A percentile compares a stretch with the other conserved stretches of the same genome.
These are phyloP conservation scores for Exophiala bonariae DNA, from an alignment of 2,329 filamentous ascomycete genomes.

Conservation along the genomic window DNA sequence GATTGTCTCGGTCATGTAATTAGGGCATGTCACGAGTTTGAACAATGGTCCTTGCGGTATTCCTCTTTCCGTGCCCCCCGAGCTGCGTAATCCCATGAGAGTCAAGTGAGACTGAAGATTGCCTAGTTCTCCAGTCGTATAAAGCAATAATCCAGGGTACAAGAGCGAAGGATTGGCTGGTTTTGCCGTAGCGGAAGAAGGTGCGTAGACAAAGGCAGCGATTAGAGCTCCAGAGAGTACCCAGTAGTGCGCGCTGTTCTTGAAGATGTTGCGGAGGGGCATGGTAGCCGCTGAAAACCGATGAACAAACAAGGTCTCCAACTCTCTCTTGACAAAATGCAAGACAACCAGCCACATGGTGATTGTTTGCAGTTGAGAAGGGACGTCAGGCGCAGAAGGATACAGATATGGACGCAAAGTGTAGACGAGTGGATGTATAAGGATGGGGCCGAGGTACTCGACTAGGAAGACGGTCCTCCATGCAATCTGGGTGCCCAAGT, in stretches of 20 bases:
- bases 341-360: constrained; percentile 71
- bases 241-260: constrained; percentile 97
- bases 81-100: constrained; percentile 72
- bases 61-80: constrained; percentile 80
- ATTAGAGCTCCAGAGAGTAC: constrained; percentile 74
- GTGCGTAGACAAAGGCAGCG: constrained; percentile 82
- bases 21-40: constrained; percentile 85
- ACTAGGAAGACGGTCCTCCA: constrained; percentile 95
- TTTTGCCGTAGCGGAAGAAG: constrained; percentile 64
- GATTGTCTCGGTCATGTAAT: constrained; percentile 91
- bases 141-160: constrained; percentile 70
- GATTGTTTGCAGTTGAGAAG: constrained; percentile 70
- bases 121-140: constrained; percentile 72
- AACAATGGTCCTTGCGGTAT: constrained; percentile 88
- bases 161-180: constrained; percentile 55
- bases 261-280: constrained; percentile 87
- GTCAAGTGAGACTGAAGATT: constrained; percentile 81
- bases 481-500: constrained; percentile 83
- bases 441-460: constrained; percentile 88
- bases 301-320: constrained; percentile 92
- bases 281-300: constrained; percentile 94
- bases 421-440: constrained; percentile 78
- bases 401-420: constrained; percentile 72
- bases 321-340: constrained; percentile 94
- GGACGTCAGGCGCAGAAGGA: constrained; percentile 49